Conservation (phyloP, 345 rosid species). For the Euphorbia pulcherrima region DNA sequence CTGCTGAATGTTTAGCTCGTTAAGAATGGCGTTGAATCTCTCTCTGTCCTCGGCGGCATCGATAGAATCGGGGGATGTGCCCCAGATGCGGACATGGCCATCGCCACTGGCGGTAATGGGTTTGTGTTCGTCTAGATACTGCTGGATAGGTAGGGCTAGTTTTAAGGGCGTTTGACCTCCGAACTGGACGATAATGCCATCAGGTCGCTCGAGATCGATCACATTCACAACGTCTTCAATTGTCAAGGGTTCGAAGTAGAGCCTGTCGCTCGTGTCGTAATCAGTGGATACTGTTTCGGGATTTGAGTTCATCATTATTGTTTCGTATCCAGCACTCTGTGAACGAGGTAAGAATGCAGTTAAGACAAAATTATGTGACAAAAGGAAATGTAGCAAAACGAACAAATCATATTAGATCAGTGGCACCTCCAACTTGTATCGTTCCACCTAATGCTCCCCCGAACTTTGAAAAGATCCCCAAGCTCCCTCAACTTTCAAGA, state of each 20-base stretch:
- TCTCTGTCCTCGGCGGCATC: conserved; percentile 97
- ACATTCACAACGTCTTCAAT: conserved; percentile 85
- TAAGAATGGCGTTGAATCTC: conserved; percentile 78
- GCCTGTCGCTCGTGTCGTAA: conserved; percentile 94
- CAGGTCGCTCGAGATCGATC: conserved; percentile 85
- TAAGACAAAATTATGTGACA: neutral
- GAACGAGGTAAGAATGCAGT: conserved; percentile 7
- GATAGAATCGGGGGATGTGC: conserved; percentile 92
- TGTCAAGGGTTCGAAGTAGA: conserved; percentile 90
- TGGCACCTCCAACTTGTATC: too few relatives aligned
- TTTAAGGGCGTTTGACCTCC: conserved; percentile 98
- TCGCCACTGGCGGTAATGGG: conserved; percentile 60
- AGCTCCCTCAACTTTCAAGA: too few relatives aligned
- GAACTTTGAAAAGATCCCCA: neutral
- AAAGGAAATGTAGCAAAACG: neutral
- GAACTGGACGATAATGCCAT: conserved; percentile 93
- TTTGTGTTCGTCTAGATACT: conserved; percentile 65
- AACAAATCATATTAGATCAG: too few relatives aligned
- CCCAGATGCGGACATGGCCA: conserved; percentile 82
- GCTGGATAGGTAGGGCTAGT: conserved; percentile 80
- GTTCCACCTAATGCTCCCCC: too few relatives aligned
- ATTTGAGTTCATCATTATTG: conserved; percentile 97
- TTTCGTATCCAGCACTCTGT: conserved; percentile 95
- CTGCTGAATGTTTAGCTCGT: conserved; percentile 78
- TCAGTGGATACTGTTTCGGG: conserved; percentile 97